phyloP scores from a whole-genome alignment of 2,329 filamentous ascomycete genomes.

The Chalaropsis ovoidea region DNA sequence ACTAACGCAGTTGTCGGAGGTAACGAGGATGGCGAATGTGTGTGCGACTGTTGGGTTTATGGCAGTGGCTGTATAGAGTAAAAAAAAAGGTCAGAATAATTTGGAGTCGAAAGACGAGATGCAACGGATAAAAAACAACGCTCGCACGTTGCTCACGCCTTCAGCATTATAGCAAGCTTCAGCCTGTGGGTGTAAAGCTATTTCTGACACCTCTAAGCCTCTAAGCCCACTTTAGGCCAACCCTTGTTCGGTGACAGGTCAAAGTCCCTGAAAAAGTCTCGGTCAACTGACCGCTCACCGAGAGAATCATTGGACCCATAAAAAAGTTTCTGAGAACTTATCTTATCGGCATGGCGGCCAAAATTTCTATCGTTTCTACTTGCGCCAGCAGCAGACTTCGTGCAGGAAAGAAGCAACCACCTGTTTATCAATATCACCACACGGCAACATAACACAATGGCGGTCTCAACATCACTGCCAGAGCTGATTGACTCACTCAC shows the following conservation, averaged over 20 bases:
- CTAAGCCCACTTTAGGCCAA: not conserved
- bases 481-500: slow-evolving; percentile 45
- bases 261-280: not conserved
- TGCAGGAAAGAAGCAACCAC: too few species aligned
- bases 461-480: slow-evolving; percentile 42
- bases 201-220: not conserved
- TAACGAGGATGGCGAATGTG: not conserved
- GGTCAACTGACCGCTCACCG: slow-evolving; percentile 6
- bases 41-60: not conserved
- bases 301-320: slow-evolving; percentile 17
- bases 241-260: not conserved
- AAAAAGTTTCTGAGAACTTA: slow-evolving; percentile 22
- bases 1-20: not conserved
- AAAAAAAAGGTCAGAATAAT: not conserved
- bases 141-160: not conserved
- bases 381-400: not conserved
- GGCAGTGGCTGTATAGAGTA: not conserved
- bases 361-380: slow-evolving; percentile 20
- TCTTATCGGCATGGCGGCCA: slow-evolving; percentile 16
- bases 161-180: not conserved
- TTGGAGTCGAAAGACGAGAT: not conserved
- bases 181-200: not conserved
- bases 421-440: not conserved
- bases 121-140: not conserved
- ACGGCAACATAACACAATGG: slow-evolving; percentile 32